A percentile compares a stretch with the other conserved stretches of the same genome.
These are phyloP conservation scores for Populus davidiana DNA, from an alignment of 345 rosid genomes.

Conservation along the genomic window DNA sequence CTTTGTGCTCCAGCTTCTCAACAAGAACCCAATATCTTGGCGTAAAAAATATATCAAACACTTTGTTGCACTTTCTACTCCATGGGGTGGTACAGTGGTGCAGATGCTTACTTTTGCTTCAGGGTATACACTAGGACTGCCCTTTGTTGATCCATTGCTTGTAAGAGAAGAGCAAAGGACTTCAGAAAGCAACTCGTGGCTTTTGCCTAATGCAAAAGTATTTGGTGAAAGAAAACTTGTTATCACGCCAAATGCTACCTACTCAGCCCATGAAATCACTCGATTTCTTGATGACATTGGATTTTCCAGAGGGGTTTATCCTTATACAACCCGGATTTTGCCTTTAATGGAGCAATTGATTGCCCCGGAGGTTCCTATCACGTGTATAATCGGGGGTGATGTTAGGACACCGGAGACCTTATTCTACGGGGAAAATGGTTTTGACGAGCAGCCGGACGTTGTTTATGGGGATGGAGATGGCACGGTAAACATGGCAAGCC, in stretches of 20 bases:
- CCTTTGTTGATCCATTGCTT: conserved; percentile 69
- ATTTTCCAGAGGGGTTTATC: conserved; percentile 52
- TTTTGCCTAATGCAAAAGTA: conserved; percentile 58
- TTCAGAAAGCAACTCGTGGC: conserved; percentile 83
- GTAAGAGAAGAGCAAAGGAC: conserved; percentile 72
- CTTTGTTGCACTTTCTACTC: conserved; percentile 69
- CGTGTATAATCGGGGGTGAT: conserved; percentile 59
- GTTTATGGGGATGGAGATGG: conserved; percentile 88
- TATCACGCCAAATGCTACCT: conserved; percentile 40
- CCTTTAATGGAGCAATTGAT: conserved; percentile 41
- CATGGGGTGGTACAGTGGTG: conserved; percentile 73
- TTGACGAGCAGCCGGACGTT: conserved; percentile 56
- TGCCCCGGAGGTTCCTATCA: conserved; percentile 57
- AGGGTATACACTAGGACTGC: conserved; percentile 65
- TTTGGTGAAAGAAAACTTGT: conserved; percentile 48
- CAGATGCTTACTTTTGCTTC: conserved; percentile 71
- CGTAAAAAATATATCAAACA: conserved; percentile 58
- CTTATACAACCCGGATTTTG: conserved; percentile 50
- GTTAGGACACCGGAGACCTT: conserved; percentile 60
- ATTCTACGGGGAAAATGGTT: conserved; percentile 49
- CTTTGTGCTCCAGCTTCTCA: conserved; percentile 61
- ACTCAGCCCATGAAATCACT: conserved; percentile 49
- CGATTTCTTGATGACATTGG: conserved; percentile 62
- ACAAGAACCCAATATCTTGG: conserved; percentile 63
- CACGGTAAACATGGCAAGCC: conserved; percentile 68